A percentile compares a stretch with the other conserved stretches of the same genome.
Conservation (phyloP, 2,329 filamentous ascomycete species). For the Ramularia endophylla region DNA sequence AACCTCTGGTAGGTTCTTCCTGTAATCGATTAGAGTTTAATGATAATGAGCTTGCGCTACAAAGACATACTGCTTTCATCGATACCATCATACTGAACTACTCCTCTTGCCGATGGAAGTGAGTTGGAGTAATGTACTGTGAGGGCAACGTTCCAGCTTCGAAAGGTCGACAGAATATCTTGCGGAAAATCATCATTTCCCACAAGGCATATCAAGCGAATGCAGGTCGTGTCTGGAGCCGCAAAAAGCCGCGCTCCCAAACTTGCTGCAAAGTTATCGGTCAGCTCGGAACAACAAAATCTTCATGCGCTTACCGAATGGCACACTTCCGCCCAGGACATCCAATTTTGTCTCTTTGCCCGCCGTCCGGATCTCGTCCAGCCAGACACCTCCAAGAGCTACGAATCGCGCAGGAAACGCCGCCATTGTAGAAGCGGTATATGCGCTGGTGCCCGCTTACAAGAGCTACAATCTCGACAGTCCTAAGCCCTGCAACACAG, state of each 20-base stretch:
- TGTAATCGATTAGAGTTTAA: background rate
- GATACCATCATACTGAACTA: constrained; percentile 19
- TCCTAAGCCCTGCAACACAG: too few relatives aligned
- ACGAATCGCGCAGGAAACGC: constrained; percentile 6
- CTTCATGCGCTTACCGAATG: constrained; percentile 12
- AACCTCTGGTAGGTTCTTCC: constrained; percentile 19
- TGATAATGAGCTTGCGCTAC: background rate
- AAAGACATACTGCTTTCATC: constrained; percentile 12
- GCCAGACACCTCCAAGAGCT: constrained; percentile 24
- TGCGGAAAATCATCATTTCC: constrained; percentile 23
- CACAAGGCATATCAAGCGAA: constrained; percentile 18
- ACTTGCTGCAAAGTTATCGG: constrained; percentile 16
- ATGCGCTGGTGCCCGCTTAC: too few relatives aligned
- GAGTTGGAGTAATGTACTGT: constrained; percentile 9
- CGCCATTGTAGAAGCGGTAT: too few relatives aligned
- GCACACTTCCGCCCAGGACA: constrained; percentile 23
- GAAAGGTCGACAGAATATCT: constrained; percentile 12
- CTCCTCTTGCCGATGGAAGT: constrained; percentile 18
- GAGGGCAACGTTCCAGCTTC: constrained; percentile 18
- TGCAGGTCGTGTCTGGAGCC: background rate
- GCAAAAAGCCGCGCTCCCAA: constrained; percentile 21
- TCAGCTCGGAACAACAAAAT: background rate
- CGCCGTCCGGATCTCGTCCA: constrained; percentile 23
- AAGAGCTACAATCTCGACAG: too few relatives aligned
- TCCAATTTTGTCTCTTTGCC: constrained; percentile 11